Conservation (phyloP, 2,329 filamentous ascomycete species). For the Diplodia scrobiculata region DNA sequence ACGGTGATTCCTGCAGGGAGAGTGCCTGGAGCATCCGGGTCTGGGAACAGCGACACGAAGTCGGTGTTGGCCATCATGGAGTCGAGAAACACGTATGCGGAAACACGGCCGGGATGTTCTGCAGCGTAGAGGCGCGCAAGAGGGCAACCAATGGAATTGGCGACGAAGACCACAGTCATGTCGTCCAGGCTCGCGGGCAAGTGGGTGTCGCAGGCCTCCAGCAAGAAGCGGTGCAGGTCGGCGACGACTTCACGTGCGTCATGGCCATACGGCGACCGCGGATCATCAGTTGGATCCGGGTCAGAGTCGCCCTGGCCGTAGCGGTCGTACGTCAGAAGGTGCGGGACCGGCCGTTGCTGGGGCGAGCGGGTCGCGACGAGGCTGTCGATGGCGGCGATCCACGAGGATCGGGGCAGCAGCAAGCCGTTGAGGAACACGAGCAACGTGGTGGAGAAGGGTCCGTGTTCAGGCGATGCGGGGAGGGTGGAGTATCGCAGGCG, state of each 20-base stretch:
- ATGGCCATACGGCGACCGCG: slow-evolving; percentile 49
- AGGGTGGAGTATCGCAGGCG: slow-evolving; percentile 20
- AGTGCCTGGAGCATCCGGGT: slow-evolving; percentile 50
- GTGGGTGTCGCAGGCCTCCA: slow-evolving; percentile 44
- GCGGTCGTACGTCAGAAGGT: slow-evolving; percentile 60
- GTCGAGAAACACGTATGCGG: slow-evolving; percentile 57
- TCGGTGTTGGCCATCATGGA: slow-evolving; percentile 61
- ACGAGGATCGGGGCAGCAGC: slow-evolving; percentile 46
- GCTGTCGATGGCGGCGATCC: slow-evolving; percentile 41
- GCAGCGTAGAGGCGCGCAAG: slow-evolving; percentile 57
- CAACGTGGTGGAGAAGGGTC: slow-evolving; percentile 42
- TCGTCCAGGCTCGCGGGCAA: slow-evolving; percentile 41
- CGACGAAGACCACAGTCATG: slow-evolving; percentile 51
- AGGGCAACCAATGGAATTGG: slow-evolving; percentile 58
- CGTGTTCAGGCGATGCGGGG: slow-evolving; percentile 18
- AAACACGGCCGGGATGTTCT: slow-evolving; percentile 50
- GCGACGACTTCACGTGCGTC: slow-evolving; percentile 50
- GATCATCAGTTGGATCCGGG: slow-evolving; percentile 46
- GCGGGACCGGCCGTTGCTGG: slow-evolving; percentile 41
- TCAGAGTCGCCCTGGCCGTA: slow-evolving; percentile 60
- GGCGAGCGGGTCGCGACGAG: slow-evolving; percentile 38
- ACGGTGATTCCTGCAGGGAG: slow-evolving; percentile 48
- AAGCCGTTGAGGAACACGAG: slow-evolving; percentile 52
- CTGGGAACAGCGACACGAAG: slow-evolving; percentile 58
- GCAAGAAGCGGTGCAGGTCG: slow-evolving; percentile 52